A percentile compares a stretch with the other conserved stretches of the same genome.
phyloP scores from a whole-genome alignment of 192 early-diverging fungal species.

The Backusella psychrophila region DNA sequence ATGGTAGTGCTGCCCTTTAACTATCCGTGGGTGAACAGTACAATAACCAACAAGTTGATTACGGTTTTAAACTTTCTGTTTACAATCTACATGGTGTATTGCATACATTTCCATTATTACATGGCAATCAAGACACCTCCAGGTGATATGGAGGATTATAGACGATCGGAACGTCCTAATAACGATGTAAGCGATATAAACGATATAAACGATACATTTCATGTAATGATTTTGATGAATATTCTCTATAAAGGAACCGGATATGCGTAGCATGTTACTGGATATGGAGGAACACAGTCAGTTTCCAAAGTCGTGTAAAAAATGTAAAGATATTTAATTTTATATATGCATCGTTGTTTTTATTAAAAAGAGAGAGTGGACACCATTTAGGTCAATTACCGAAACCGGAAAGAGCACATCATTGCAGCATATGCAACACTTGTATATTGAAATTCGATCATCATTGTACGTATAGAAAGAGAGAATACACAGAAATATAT shows the following conservation, averaged over 20 bases:
- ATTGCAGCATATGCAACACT: slow-evolving; percentile 70
- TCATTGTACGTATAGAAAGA: slow-evolving; percentile 30
- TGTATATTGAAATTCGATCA: slow-evolving; percentile 84
- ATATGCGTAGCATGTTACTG: slow-evolving; percentile 41
- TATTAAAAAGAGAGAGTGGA: not conserved
- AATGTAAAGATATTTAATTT: slow-evolving; percentile 21
- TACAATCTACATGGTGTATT: slow-evolving; percentile 50
- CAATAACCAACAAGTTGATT: slow-evolving; percentile 21
- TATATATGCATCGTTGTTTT: not conserved
- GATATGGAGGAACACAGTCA: slow-evolving; percentile 48
- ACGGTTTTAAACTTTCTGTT: slow-evolving; percentile 37
- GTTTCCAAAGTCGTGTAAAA: slow-evolving; percentile 36
- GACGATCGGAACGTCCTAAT: not conserved
- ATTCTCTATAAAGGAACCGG: slow-evolving; percentile 21
- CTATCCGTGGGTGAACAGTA: slow-evolving; percentile 39
- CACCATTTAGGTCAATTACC: slow-evolving; percentile 49
- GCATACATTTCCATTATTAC: slow-evolving; percentile 55
- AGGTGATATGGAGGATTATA: slow-evolving; percentile 26
- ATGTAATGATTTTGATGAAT: not conserved
- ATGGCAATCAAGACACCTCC: slow-evolving; percentile 54
- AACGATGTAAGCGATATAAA: not conserved
- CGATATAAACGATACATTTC: not conserved
- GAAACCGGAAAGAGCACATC: slow-evolving; percentile 79
- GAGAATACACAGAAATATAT: too few relatives aligned
- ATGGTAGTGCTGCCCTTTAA: slow-evolving; percentile 47